These are phyloP conservation scores for Sugiyamaella paludigena DNA, from an alignment of 1,139 yeast genomes.

Conservation along the genomic window DNA sequence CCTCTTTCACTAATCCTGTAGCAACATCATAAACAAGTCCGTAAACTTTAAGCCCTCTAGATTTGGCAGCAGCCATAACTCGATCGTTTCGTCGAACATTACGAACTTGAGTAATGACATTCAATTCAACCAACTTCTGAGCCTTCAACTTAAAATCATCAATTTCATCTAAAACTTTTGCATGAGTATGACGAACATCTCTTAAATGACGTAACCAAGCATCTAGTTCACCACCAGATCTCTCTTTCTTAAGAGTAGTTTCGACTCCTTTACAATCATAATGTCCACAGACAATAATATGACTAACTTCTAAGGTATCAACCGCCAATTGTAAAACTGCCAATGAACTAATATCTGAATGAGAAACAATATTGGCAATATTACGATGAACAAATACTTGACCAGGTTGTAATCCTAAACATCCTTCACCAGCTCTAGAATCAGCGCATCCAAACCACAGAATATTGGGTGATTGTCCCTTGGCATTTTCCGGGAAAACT, in stretches of 20 bases:
- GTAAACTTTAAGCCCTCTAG: slow-evolving; percentile 79
- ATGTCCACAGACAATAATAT: slow-evolving; percentile 93
- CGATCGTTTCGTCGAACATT: slow-evolving; percentile 66
- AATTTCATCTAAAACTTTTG: slow-evolving; percentile 40
- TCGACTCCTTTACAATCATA: slow-evolving; percentile 96
- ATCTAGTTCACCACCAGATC: slow-evolving; percentile 72
- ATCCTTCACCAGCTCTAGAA: slow-evolving; percentile 81
- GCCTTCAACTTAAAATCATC: slow-evolving; percentile 50
- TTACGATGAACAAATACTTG: slow-evolving; percentile 93
- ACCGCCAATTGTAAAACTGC: slow-evolving; percentile 90
- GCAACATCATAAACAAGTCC: slow-evolving; percentile 87
- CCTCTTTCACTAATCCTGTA: slow-evolving; percentile 48
- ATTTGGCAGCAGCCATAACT: slow-evolving; percentile 67
- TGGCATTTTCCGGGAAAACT: slow-evolving; percentile 64
- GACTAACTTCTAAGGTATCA: slow-evolving; percentile 77
- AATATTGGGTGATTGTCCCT: slow-evolving; percentile 91
- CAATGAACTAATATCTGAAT: slow-evolving; percentile 72
- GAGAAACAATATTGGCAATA: slow-evolving; percentile 76
- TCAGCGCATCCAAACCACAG: slow-evolving; percentile 96
- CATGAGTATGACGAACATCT: slow-evolving; percentile 62
- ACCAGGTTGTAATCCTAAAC: slow-evolving; percentile 79
- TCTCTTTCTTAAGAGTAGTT: slow-evolving; percentile 72
- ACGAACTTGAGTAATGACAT: slow-evolving; percentile 61
- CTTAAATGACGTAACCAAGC: slow-evolving; percentile 75
- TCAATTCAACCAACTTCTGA: slow-evolving; percentile 70